Conservation (phyloP, 2,329 filamentous ascomycete genomes). For the Sarocladiaceae sp. region DNA sequence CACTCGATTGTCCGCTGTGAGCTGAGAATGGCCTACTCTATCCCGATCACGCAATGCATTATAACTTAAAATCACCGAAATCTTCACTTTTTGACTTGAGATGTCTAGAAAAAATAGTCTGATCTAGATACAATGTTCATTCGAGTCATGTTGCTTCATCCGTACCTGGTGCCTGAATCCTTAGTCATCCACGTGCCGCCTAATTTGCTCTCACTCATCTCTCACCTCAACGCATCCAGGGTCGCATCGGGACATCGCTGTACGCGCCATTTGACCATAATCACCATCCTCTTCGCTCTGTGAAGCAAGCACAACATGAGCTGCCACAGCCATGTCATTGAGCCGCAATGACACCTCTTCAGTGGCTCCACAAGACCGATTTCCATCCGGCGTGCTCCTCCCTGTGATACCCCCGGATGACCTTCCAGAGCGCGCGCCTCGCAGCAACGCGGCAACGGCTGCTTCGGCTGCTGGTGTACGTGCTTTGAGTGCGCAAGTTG, state of each 20-base stretch:
- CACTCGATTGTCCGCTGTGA: too few relatives aligned
- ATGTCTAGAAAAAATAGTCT: too few relatives aligned
- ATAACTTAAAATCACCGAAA: too few relatives aligned
- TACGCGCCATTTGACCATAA: not conserved
- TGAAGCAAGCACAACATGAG: conserved; percentile 21
- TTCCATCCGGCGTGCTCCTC: conserved; percentile 38
- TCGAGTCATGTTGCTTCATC: not conserved
- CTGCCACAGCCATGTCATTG: conserved; percentile 27
- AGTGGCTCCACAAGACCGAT: conserved; percentile 18
- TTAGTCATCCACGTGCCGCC: conserved; percentile 5
- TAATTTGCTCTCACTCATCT: not conserved
- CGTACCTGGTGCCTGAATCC: not conserved
- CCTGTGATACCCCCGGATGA: conserved; percentile 35
- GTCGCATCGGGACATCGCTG: not conserved
- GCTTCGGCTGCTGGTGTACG: conserved; percentile 83
- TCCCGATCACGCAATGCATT: too few relatives aligned
- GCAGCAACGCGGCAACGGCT: conserved; percentile 58
- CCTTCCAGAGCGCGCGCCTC: conserved; percentile 41
- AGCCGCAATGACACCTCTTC: conserved; percentile 12
- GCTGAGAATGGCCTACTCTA: too few relatives aligned
- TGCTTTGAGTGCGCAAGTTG: conserved; percentile 75
- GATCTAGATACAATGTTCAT: too few relatives aligned
- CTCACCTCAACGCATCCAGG: not conserved
- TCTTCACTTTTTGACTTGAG: too few relatives aligned
- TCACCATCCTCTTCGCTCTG: not conserved